Percentiles rank a stretch among this genome's conserved stretches.
phyloP scores from a whole-genome alignment of 805 yeast species.

The Zygosaccharomyces siamensis region DNA sequence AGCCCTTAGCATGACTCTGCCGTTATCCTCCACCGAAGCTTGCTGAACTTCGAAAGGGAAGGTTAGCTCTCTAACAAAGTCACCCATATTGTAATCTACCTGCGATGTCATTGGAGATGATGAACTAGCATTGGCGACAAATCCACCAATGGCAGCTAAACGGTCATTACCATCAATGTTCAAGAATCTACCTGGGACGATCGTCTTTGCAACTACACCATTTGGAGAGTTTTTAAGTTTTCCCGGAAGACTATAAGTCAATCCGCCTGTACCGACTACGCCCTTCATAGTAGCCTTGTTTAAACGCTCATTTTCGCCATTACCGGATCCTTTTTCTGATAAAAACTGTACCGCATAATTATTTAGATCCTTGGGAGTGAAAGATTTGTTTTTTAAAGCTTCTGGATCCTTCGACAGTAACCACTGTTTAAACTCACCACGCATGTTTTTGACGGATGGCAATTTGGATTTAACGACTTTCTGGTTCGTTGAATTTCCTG shows the following conservation, averaged over 20 bases:
- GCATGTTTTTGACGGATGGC: conserved; percentile 42
- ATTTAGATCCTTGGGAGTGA: conserved; percentile 34
- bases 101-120: conserved; percentile 32
- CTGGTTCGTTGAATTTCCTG: conserved; percentile 12
- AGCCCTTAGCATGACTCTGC: conserved; percentile 29
- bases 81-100: conserved; percentile 36
- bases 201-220: conserved; percentile 50
- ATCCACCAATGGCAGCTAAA: conserved; percentile 58
- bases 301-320: conserved; percentile 5
- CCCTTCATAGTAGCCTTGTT: conserved; percentile 16
- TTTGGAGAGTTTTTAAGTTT: conserved; percentile 65
- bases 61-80: conserved; percentile 41
- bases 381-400: conserved; percentile 28
- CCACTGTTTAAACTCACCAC: conserved; percentile 52
- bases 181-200: conserved; percentile 66
- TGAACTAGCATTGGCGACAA: conserved; percentile 36
- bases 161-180: conserved; percentile 39
- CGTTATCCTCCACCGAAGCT: conserved; percentile 38
- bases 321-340: conserved; percentile 16
- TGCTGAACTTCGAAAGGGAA: conserved; percentile 41
- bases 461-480: conserved; percentile 30
- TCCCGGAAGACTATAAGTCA: conserved; percentile 65
- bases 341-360: conserved; percentile 41
- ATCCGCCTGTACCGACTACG: conserved; percentile 70
- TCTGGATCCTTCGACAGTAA: conserved; percentile 48